phyloP scores from a whole-genome alignment of 2,329 filamentous ascomycete genomes.

The Trichoderma sp. region DNA sequence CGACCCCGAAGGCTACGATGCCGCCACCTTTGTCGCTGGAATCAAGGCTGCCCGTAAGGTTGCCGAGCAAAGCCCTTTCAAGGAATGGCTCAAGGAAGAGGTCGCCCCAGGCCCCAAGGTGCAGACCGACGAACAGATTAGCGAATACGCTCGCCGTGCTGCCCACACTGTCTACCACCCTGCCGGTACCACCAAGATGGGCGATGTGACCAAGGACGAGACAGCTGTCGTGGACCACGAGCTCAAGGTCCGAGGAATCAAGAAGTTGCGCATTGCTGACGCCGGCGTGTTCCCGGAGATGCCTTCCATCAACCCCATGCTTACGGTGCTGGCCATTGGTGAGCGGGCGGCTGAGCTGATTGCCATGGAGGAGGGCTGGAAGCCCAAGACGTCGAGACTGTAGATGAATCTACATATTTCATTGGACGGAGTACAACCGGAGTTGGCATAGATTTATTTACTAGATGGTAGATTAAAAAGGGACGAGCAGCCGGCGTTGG shows the following conservation, averaged over 20 bases:
- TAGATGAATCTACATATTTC: conserved; percentile 25
- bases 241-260: conserved; percentile 71
- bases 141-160: conserved; percentile 76
- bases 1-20: conserved; percentile 81
- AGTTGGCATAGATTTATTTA: not conserved
- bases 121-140: conserved; percentile 76
- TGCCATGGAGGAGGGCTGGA: conserved; percentile 62
- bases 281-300: conserved; percentile 88
- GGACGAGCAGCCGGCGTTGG: not conserved
- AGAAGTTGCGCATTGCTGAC: conserved; percentile 77
- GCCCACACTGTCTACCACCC: conserved; percentile 93
- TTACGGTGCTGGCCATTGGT: conserved; percentile 81
- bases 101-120: conserved; percentile 74
- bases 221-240: conserved; percentile 78
- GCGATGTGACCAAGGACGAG: conserved; percentile 66
- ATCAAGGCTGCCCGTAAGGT: conserved; percentile 76
- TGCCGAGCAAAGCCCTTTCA: conserved; percentile 74
- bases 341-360: conserved; percentile 86
- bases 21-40: conserved; percentile 75
- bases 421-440: not conserved
- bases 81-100: conserved; percentile 79
- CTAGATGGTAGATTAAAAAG: not conserved
- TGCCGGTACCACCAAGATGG: conserved; percentile 89
- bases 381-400: conserved; percentile 37
- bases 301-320: conserved; percentile 85